Evolutionary conservation across 1,284 basidiomycete genomes (phyloP).

Genomic region (Chiua sp.): DNA sequence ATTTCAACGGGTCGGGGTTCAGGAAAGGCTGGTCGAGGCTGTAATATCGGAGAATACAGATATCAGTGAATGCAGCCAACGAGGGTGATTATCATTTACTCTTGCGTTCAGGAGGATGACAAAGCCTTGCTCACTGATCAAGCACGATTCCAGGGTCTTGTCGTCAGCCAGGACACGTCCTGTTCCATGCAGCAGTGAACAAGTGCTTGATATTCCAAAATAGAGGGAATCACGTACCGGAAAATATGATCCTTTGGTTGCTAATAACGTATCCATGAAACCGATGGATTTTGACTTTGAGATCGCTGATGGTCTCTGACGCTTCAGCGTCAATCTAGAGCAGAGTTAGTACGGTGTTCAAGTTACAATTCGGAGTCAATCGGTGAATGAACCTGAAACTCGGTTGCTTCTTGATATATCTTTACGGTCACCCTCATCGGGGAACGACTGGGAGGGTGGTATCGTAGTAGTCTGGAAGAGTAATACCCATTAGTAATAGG

Average conservation of each 20-base stretch:
- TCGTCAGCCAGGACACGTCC: not conserved
- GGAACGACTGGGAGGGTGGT: too few species aligned
- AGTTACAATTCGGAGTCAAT: not conserved
- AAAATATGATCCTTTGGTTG: conserved; percentile 8
- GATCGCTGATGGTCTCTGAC: conserved; percentile 1
- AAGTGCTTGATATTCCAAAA: not conserved
- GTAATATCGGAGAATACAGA: not conserved
- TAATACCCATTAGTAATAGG: too few species aligned
- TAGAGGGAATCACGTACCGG: not conserved
- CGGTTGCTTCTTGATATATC: conserved; percentile 1
- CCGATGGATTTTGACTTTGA: conserved; percentile 9
- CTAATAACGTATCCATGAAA: conserved; percentile 2
- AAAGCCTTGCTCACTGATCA: conserved; percentile 9
- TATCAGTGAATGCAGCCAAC: not conserved
- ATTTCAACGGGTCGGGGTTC: conserved; percentile 6
- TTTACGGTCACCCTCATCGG: conserved; percentile 2
- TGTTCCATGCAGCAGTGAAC: not conserved
- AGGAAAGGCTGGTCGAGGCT: not conserved
- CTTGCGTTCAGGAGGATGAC: conserved; percentile 3
- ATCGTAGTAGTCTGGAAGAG: too few species aligned
- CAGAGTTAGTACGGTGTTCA: not conserved
- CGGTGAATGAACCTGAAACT: conserved; percentile 1
- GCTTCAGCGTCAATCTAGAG: conserved; percentile 5
- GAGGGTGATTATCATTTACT: not conserved
- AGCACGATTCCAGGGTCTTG: conserved; percentile 1